Conservation (phyloP, 2,329 filamentous ascomycete genomes). For the Pezicula neosporulosa region DNA sequence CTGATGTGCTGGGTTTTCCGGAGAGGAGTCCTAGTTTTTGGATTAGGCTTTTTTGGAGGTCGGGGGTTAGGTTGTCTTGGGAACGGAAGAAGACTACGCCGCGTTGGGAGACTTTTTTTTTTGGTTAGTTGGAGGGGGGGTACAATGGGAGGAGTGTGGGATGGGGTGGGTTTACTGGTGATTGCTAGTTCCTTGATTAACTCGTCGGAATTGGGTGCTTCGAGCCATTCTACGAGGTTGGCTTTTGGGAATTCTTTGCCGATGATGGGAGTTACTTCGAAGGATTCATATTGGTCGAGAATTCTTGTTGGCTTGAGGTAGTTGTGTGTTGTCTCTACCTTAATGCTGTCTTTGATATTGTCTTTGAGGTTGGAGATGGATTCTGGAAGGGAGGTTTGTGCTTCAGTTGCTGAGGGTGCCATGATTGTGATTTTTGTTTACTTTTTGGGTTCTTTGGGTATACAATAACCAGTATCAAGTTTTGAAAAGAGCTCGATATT, state of each 20-base stretch:
- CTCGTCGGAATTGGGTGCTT: conserved; percentile 43
- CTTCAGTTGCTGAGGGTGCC: conserved; percentile 14
- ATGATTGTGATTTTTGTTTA: neutral
- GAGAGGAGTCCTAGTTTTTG: conserved; percentile 54
- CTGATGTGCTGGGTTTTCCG: conserved; percentile 50
- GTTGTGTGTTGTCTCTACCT: conserved; percentile 4
- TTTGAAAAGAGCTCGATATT: no score
- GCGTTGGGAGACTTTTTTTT: conserved; percentile 50
- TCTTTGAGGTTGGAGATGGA: conserved; percentile 2
- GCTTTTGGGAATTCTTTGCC: conserved; percentile 40
- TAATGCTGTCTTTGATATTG: neutral
- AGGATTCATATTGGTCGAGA: conserved; percentile 23
- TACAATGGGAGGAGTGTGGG: neutral
- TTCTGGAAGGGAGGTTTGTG: conserved; percentile 4
- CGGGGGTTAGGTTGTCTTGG: conserved; percentile 57
- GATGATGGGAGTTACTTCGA: conserved; percentile 42
- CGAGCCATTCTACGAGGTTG: conserved; percentile 42
- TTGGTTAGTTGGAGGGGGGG: neutral
- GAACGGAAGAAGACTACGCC: conserved; percentile 67
- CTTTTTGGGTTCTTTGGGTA: no score
- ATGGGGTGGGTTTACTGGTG: conserved; percentile 26
- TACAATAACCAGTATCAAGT: no score
- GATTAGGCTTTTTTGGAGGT: conserved; percentile 63
- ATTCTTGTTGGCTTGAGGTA: conserved; percentile 17
- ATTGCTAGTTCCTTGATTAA: conserved; percentile 47